Evolutionary conservation across 352 stramenopile species (phyloP).

Genomic region (Globisporangium lucens): DNA sequence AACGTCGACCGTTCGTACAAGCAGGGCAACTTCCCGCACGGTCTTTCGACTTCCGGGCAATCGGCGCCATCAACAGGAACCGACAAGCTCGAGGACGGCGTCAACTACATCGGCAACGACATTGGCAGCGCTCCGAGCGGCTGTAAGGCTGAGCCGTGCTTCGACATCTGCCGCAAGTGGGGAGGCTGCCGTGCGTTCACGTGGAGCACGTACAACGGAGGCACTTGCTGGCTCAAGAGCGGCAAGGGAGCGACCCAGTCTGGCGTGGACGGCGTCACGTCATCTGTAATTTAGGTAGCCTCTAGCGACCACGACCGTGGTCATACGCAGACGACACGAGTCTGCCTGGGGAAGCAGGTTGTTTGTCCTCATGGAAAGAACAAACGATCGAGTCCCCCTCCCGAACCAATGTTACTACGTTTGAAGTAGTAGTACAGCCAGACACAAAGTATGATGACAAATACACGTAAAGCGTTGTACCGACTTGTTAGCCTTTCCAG

Average conservation of each 20-base stretch:
- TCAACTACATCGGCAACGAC: constrained; percentile 25
- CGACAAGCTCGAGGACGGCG: constrained; percentile 22
- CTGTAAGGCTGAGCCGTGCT: constrained; percentile 24
- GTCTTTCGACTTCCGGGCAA: neutral
- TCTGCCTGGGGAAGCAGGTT: neutral
- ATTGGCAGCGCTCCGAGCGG: constrained; percentile 17
- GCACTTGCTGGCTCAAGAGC: constrained; percentile 45
- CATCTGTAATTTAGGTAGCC: neutral
- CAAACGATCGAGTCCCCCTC: neutral
- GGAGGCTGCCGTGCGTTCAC: constrained; percentile 39
- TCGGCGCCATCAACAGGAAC: no score
- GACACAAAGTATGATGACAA: neutral
- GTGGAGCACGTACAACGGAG: constrained; percentile 46
- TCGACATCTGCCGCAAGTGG: constrained; percentile 26
- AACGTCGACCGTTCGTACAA: constrained; percentile 22
- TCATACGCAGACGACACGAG: neutral
- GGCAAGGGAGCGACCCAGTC: constrained; percentile 16
- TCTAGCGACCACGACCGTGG: no score
- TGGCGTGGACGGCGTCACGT: neutral
- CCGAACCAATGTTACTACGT: neutral
- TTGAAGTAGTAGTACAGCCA: neutral
- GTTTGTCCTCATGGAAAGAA: neutral
- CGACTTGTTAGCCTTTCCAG: neutral
- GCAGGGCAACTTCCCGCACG: constrained; percentile 18
- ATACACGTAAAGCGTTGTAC: neutral